phyloP scores from a whole-genome alignment of 192 early-diverging fungal species.

The Rhizoclosmatium globosum region DNA sequence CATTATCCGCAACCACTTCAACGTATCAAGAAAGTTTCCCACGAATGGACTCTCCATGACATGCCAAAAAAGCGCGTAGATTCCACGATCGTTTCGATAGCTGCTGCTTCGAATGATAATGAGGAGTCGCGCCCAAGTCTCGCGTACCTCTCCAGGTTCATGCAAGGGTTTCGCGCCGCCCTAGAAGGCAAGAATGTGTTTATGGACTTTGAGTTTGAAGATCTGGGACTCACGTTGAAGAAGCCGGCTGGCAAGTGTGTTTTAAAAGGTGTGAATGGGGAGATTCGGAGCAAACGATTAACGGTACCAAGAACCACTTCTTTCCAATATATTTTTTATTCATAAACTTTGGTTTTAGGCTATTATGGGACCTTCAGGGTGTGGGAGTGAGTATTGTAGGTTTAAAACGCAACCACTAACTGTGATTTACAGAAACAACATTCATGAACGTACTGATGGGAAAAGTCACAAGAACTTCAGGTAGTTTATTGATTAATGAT shows the following conservation, averaged over 20 bases:
- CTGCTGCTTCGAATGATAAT: too few relatives aligned
- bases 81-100: not conserved
- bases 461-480: slow-evolving; percentile 43
- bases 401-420: too few relatives aligned
- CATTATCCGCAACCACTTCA: not conserved
- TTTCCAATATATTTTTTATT: not conserved
- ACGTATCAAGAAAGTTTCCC: too few relatives aligned
- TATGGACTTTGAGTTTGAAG: slow-evolving; percentile 66
- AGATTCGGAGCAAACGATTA: slow-evolving; percentile 23
- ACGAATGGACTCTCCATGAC: too few relatives aligned
- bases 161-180: not conserved
- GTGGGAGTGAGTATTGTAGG: slow-evolving; percentile 7
- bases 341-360: slow-evolving; percentile 33
- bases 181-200: slow-evolving; percentile 29
- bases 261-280: slow-evolving; percentile 31
- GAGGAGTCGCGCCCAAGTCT: not conserved
- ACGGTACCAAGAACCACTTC: slow-evolving; percentile 8
- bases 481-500: slow-evolving; percentile 44
- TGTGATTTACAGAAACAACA: slow-evolving; percentile 2
- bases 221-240: slow-evolving; percentile 50
- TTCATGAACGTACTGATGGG: slow-evolving; percentile 46
- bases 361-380: slow-evolving; percentile 61
- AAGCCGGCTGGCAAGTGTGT: slow-evolving; percentile 38
- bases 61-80: not conserved
- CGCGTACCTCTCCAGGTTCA: not conserved